A percentile compares a stretch with the other conserved stretches of the same genome.
Conservation (phyloP, 495 filamentous ascomycete genomes). For the Copromyces sp. region DNA sequence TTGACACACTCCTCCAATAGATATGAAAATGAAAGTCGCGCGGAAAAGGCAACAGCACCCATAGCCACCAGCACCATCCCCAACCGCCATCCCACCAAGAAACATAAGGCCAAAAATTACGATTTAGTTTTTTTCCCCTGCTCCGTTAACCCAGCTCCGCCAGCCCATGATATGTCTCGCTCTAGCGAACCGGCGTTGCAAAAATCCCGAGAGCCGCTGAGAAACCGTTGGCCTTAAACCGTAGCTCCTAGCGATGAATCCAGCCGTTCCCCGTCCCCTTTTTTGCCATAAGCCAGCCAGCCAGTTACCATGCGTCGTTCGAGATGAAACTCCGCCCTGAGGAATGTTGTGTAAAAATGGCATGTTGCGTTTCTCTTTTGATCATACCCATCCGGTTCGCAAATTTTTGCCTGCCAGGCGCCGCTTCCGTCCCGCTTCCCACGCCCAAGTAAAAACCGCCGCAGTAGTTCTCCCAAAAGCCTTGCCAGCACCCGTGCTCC, state of each 20-base stretch:
- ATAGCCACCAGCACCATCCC: not conserved
- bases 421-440: conserved; percentile 11
- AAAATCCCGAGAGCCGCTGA: not conserved
- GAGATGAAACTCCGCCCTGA: conserved; percentile 27
- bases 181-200: not conserved
- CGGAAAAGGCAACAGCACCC: not conserved
- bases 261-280: not conserved
- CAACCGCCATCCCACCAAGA: not conserved
- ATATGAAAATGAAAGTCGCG: not conserved
- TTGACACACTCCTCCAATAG: not conserved
- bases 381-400: conserved; percentile 32
- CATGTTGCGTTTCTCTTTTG: conserved; percentile 27
- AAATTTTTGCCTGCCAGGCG: conserved; percentile 21
- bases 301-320: conserved; percentile 26
- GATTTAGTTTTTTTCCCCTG: not conserved
- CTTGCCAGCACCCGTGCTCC: conserved; percentile 15
- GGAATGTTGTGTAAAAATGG: conserved; percentile 22
- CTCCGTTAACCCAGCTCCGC: not conserved
- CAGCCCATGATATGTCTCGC: not conserved
- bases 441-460: conserved; percentile 10
- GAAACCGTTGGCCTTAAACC: not conserved
- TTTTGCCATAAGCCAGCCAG: conserved; percentile 14
- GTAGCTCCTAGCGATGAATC: not conserved
- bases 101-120: not conserved
- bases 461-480: conserved; percentile 21